Base-by-base conservation (phyloP, 108 stramenopile species). In the Pinguiococcus pyrenoidosus region DNA sequence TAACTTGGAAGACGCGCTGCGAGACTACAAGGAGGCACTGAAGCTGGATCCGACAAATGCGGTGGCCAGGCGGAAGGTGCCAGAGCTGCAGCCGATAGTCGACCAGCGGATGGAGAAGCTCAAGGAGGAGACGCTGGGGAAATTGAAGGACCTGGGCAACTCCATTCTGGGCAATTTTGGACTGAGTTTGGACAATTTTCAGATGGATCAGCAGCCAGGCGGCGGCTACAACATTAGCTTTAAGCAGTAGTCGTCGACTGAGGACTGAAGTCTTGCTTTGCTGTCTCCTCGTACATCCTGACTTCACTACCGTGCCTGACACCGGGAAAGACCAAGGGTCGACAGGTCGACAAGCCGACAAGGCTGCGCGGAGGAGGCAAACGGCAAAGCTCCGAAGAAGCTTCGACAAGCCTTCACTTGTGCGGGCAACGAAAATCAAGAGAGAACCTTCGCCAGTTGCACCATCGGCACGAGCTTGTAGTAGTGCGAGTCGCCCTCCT, bases 111-210 rank as follows among this genome's bases (percentile, higher is more conserved):
- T 93, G 55, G 87, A 97, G 53, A 83, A 90, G 43, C 43, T 96
- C 17, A 92, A 96, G 59, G 78, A 59, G 38, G 89, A 96, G 44
- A 92, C 88, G 16, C 54, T 92, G 66, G 63, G 66, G 7, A 92
- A 97, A 53, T 73, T 97, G 32, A 97, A 94, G 64, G 91, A 97
- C 27, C 66, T 97, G 43, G 95, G 95, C n/a, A 94, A 97, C 59
- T 64, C 62, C 17, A 49, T 97, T 4, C 62, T 97, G 16, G 82
- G 89, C 16, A 85, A 91, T 52, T 97, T 97, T 72, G 95, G 95
- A 8, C 50, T 97, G 67, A 83, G 80, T 41, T 44, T 92, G 46
- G 92, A 97, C 58, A 97, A 97, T 51, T 97, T 97, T 51, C 62
- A 89, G 60, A 72, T 91, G 25, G 71, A 82, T 5, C 81, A 97